Base-by-base conservation (phyloP, 1,284 basidiomycete genomes). In the Ustilago tritici region DNA sequence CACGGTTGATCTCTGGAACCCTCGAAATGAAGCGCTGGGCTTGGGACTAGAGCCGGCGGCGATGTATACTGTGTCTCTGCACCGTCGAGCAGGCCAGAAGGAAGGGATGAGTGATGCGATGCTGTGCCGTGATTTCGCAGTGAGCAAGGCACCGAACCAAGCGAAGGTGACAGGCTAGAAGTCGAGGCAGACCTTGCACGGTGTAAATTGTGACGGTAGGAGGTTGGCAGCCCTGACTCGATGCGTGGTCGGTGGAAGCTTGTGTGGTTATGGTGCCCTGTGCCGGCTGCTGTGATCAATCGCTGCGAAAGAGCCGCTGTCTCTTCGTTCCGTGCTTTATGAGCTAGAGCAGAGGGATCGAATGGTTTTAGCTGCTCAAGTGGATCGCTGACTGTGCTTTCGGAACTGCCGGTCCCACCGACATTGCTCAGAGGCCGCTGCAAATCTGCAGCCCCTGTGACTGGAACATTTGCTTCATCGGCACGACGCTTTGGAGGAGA, bases 1-100 rank as follows among this genome's bases (percentile, higher is more conserved):
- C 70, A 67, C 2, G 61, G 15, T 19, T 43, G 61, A 49, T 67
- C 58, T 6, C 41, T 61, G n/a, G 6, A 9, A 15, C 4, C 36
- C 7, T 50, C 46, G 8, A 64, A 43, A 31, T 54, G 57, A 5
- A 73, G 54, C 1, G 58, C 58, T 7, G 70, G 70, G 49, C 70
- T 73, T 1, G 56, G 57, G 9, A 34, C 23, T 3, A 59, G 32
- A 7, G 19, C 36, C 6, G 46, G 49, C 14, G 31, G 35, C 3
- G 57, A 34, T 3, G 17, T 36, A 12, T 36, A 28, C 7, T 28
- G 28, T 15, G 11, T 12, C 4, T 15, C 10, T 3, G 12, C 49
- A 10, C 17, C 40, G 7, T 12, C 17, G 1, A 32, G 28, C 8
- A 36, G 28, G 11, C 15, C 47, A 36, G 59, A 41, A 9, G 23